Conservation (phyloP, 2,329 filamentous ascomycete genomes). For the Mollisia scopiformis region DNA sequence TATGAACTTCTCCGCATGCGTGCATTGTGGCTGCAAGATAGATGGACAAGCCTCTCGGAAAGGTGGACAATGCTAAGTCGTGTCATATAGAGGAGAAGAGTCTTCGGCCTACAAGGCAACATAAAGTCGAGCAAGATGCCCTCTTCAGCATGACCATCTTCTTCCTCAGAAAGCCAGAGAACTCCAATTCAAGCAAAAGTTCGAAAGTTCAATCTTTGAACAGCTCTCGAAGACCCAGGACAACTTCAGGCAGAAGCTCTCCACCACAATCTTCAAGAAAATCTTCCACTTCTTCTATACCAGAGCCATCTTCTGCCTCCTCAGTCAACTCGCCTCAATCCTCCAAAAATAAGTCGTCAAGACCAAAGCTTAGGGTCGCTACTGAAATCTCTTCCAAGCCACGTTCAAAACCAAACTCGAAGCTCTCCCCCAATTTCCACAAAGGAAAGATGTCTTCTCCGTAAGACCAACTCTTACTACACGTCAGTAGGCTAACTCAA, state of each 20-base stretch:
- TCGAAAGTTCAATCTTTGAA: too few relatives aligned
- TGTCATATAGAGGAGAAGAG: background rate
- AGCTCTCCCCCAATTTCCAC: too few relatives aligned
- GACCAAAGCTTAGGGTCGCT: background rate
- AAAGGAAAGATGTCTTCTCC: conserved; percentile 1
- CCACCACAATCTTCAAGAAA: too few relatives aligned
- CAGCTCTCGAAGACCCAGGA: background rate
- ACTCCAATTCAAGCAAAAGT: background rate
- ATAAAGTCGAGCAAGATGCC: background rate
- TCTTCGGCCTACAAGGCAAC: background rate
- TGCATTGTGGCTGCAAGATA: background rate
- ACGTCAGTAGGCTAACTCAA: background rate
- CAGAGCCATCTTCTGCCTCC: background rate
- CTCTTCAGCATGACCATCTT: background rate
- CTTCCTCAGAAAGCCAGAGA: background rate
- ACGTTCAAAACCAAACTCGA: background rate
- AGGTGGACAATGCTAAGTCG: background rate
- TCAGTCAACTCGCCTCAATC: background rate
- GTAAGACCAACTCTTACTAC: background rate
- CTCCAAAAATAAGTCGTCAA: background rate
- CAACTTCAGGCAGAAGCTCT: background rate
- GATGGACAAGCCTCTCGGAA: background rate
- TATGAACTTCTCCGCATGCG: background rate
- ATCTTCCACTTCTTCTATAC: background rate
- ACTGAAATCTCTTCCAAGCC: background rate